These are phyloP conservation scores for Penicillium roqueforti DNA, from an alignment of 495 filamentous ascomycete species.

Conservation along the genomic window DNA sequence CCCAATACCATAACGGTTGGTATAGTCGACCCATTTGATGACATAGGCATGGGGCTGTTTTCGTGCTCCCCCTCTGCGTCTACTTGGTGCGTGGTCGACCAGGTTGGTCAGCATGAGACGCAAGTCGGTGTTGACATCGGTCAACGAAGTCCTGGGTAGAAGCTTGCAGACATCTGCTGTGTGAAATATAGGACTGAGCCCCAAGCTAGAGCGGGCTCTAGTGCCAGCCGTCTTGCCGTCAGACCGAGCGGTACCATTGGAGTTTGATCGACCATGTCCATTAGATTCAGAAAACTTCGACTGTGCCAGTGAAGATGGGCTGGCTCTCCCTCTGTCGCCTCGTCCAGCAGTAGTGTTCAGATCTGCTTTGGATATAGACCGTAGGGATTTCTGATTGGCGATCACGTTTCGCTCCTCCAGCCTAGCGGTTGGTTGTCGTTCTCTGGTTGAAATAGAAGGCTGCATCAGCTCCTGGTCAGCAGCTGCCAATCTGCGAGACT, in stretches of 20 bases:
- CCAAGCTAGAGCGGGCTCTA: conserved; percentile 40
- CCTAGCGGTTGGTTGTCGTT: conserved; percentile 22
- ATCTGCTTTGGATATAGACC: conserved; percentile 19
- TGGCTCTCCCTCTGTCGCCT: conserved; percentile 13
- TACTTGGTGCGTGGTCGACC: conserved; percentile 31
- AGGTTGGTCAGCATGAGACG: conserved; percentile 43
- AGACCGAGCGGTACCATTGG: conserved; percentile 24
- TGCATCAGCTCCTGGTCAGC: conserved; percentile 23
- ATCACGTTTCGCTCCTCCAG: conserved; percentile 16
- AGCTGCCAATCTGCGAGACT: conserved; percentile 40
- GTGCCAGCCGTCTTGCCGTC: conserved; percentile 33
- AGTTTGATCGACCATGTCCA: conserved; percentile 3
- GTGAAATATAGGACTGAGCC: conserved; percentile 39
- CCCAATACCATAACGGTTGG: conserved; percentile 82
- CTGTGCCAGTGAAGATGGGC: conserved; percentile 6
- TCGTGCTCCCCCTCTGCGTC: conserved; percentile 30
- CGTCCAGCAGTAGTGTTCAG: conserved; percentile 9
- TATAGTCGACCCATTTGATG: conserved; percentile 94
- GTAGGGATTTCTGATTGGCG: conserved; percentile 17
- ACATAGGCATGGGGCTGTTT: conserved; percentile 51
- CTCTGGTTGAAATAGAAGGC: conserved; percentile 15
- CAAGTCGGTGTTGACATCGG: conserved; percentile 39
- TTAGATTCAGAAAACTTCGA: neutral
- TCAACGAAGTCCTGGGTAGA: conserved; percentile 36
- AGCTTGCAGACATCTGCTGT: conserved; percentile 34